A percentile compares a stretch with the other conserved stretches of the same genome.
These are phyloP conservation scores for Periconia digitata DNA, from an alignment of 2,329 filamentous ascomycete species.

Conservation along the genomic window DNA sequence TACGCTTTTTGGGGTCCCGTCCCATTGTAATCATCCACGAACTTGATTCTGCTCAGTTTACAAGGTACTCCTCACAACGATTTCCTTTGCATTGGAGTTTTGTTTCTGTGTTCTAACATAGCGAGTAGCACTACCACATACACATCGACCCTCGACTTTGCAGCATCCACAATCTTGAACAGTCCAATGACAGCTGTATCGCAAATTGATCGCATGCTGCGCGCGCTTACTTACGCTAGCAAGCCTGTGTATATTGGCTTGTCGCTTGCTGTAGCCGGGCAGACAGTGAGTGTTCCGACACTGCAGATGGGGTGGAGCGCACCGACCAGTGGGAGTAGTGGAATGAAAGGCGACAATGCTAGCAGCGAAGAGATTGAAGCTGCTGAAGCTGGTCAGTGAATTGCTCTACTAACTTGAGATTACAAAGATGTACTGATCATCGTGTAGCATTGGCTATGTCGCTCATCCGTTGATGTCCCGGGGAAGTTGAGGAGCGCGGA, in stretches of 20 bases:
- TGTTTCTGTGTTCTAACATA: not conserved
- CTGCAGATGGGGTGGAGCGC: not conserved
- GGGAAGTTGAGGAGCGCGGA: not conserved
- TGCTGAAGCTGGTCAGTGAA: not conserved
- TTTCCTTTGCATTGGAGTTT: not conserved
- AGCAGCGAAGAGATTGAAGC: not conserved
- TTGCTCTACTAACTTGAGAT: not conserved
- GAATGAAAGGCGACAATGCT: not conserved
- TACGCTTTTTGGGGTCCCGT: not conserved
- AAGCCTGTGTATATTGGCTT: slow-evolving; percentile 15
- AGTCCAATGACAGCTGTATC: slow-evolving; percentile 6
- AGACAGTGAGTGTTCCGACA: not conserved
- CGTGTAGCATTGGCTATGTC: slow-evolving; percentile 3
- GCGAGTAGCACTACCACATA: not conserved
- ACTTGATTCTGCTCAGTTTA: slow-evolving; percentile 7
- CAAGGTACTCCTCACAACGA: slow-evolving; percentile 3
- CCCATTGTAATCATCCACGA: slow-evolving; percentile 11
- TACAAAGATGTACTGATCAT: not conserved
- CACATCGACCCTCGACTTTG: slow-evolving; percentile 5
- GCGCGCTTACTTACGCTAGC: slow-evolving; percentile 10
- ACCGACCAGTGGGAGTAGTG: not conserved
- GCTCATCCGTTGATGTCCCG: slow-evolving; percentile 3
- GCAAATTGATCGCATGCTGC: slow-evolving; percentile 12
- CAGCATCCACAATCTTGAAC: slow-evolving; percentile 6
- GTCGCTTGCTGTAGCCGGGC: slow-evolving; percentile 7